phyloP scores from a whole-genome alignment of 495 filamentous ascomycete species.

The Neurospora sp. region DNA sequence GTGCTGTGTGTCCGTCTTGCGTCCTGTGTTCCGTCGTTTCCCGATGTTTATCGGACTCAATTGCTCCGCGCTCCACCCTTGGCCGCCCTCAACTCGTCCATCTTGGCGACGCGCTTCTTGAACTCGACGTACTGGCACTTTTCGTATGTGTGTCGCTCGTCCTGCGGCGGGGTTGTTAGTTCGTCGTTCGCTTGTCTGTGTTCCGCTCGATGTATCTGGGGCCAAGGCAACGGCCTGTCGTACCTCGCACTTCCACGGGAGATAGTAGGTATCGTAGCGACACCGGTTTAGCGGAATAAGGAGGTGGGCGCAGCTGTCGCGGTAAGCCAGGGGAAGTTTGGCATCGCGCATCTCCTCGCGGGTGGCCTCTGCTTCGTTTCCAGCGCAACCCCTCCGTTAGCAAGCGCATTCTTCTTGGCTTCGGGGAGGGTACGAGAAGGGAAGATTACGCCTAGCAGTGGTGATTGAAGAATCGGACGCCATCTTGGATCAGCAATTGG shows the following conservation, averaged over 20 bases:
- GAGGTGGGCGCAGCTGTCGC: slow-evolving; percentile 88
- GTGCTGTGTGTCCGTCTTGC: background rate
- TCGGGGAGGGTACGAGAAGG: background rate
- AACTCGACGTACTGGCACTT: slow-evolving; percentile 99
- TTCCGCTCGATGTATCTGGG: background rate
- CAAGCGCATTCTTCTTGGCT: background rate
- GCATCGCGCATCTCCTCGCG: slow-evolving; percentile 89
- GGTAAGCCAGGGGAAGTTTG: slow-evolving; percentile 76
- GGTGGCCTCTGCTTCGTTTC: slow-evolving; percentile 47
- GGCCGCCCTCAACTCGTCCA: slow-evolving; percentile 84
- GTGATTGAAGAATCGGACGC: slow-evolving; percentile 21
- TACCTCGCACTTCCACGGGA: slow-evolving; percentile 98
- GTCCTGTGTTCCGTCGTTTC: background rate
- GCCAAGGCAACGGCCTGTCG: slow-evolving; percentile 17
- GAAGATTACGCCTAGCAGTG: slow-evolving; percentile 25
- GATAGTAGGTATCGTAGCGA: slow-evolving; percentile 81
- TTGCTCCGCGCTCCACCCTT: slow-evolving; percentile 87
- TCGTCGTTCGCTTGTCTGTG: background rate
- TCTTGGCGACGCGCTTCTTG: slow-evolving; percentile 96
- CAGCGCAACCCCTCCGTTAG: background rate
- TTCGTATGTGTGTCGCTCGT: slow-evolving; percentile 93
- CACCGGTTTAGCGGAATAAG: slow-evolving; percentile 93
- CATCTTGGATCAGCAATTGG: slow-evolving; percentile 25
- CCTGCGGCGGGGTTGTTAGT: slow-evolving; percentile 35
- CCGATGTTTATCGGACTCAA: slow-evolving; percentile 29